Evolutionary conservation across 108 stramenopile genomes (phyloP).

Genomic region (Aurantiochytrium sp.): DNA sequence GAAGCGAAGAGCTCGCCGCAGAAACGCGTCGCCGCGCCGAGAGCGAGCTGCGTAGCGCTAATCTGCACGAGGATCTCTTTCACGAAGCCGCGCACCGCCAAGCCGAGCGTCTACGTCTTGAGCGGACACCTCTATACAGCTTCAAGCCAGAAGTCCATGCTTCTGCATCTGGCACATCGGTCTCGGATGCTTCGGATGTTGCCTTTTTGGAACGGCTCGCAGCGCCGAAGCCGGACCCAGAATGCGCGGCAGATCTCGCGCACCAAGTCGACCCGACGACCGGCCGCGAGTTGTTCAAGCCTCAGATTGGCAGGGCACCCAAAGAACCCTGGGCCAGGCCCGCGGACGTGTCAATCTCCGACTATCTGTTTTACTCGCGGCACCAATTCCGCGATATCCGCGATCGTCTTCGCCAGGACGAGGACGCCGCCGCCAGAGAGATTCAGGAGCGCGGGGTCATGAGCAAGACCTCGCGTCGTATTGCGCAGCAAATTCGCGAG

Average conservation of each 20-base stretch:
- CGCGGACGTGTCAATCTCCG: neutral
- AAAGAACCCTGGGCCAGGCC: neutral
- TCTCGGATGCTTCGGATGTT: neutral
- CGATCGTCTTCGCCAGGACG: neutral
- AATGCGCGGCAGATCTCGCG: neutral
- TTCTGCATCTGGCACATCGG: too few species aligned
- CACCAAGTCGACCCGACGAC: neutral
- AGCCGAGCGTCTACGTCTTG: neutral
- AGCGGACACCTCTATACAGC: neutral
- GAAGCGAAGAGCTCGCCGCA: neutral
- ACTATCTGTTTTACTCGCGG: slow-evolving; percentile 8
- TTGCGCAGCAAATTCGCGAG: neutral
- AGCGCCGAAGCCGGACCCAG: neutral
- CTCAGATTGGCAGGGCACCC: neutral
- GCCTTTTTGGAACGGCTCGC: neutral
- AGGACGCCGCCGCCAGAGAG: neutral
- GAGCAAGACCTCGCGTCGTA: neutral
- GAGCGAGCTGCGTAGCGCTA: neutral
- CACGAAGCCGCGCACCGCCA: neutral
- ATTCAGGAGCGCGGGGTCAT: neutral
- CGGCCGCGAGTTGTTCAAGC: neutral
- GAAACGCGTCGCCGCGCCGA: neutral
- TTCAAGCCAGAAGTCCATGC: neutral
- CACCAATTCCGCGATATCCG: neutral
- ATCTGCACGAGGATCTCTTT: neutral